Evolutionary conservation across 495 filamentous ascomycete species (phyloP).

Genomic region (Ascodesmis nigricans): DNA sequence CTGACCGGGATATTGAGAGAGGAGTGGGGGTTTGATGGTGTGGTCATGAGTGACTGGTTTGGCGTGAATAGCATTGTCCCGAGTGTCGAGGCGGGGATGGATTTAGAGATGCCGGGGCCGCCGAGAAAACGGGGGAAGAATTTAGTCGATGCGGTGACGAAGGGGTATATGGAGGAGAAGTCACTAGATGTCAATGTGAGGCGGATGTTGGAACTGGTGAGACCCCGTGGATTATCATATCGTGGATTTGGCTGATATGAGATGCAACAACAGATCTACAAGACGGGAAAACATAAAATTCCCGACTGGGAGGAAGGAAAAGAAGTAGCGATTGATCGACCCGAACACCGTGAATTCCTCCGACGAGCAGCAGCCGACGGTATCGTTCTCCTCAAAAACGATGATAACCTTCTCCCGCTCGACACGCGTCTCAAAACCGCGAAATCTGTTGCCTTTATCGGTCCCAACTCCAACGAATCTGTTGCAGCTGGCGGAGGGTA

Average conservation of each 20-base stretch:
- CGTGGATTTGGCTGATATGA: not conserved
- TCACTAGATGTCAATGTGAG: conserved; percentile 40
- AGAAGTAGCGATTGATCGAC: conserved; percentile 29
- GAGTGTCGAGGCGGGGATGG: conserved; percentile 45
- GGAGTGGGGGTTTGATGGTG: conserved; percentile 50
- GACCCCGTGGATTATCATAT: conserved; percentile 2
- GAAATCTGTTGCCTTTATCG: conserved; percentile 41
- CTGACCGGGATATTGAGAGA: conserved; percentile 41
- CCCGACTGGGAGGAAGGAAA: conserved; percentile 19
- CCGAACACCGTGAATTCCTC: conserved; percentile 34
- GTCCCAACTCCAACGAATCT: conserved; percentile 38
- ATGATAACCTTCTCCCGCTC: conserved; percentile 41
- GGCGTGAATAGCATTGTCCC: conserved; percentile 47
- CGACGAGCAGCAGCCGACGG: conserved; percentile 43
- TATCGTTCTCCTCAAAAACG: conserved; percentile 54
- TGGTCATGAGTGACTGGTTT: conserved; percentile 54
- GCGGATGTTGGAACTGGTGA: conserved; percentile 37
- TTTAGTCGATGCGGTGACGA: conserved; percentile 17
- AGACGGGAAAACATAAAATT: conserved; percentile 19
- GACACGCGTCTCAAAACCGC: conserved; percentile 26
- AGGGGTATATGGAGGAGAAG: conserved; percentile 25
- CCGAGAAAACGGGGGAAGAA: conserved; percentile 39
- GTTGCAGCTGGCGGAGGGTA: conserved; percentile 22
- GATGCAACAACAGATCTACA: conserved; percentile 14
- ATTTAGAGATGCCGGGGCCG: conserved; percentile 56